These are phyloP conservation scores for Echium plantagineum DNA, from an alignment of 257 asterid species.

Conservation along the genomic window DNA sequence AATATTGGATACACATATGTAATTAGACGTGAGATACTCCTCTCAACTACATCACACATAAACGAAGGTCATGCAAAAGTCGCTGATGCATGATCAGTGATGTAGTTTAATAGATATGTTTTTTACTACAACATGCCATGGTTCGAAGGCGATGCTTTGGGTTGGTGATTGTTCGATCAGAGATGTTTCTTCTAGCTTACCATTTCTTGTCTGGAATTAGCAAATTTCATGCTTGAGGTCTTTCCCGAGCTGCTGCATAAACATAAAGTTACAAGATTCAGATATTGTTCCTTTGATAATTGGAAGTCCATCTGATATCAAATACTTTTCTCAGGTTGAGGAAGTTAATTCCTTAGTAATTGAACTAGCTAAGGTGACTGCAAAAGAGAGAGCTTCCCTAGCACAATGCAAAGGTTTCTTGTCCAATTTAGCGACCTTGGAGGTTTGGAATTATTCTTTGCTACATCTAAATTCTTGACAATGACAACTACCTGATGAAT, in stretches of 20 bases:
- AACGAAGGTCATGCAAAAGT: too few species aligned
- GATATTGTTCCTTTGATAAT: background rate
- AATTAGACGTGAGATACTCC: too few species aligned
- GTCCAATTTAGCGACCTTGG: conserved; percentile 52
- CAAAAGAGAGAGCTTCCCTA: conserved; percentile 56
- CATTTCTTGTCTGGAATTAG: background rate
- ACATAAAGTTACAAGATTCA: background rate
- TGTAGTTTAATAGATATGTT: too few species aligned
- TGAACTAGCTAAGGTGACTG: conserved; percentile 60
- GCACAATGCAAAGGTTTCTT: conserved; percentile 57
- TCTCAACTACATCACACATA: too few species aligned
- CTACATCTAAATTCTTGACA: background rate
- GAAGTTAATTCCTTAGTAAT: conserved; percentile 46
- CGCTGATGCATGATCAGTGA: too few species aligned
- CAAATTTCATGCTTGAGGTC: background rate
- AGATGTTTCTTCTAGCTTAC: background rate
- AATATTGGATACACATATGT: too few species aligned
- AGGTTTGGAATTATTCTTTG: conserved; percentile 32
- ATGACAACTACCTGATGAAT: background rate
- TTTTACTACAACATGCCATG: too few species aligned
- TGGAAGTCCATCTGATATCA: background rate
- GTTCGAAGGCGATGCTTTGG: too few species aligned
- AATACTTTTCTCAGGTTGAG: conserved; percentile 41
- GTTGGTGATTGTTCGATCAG: too few species aligned
- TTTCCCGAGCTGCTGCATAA: background rate